phyloP scores from a whole-genome alignment of 306 rosid species.

The Rubus parviflorus region DNA sequence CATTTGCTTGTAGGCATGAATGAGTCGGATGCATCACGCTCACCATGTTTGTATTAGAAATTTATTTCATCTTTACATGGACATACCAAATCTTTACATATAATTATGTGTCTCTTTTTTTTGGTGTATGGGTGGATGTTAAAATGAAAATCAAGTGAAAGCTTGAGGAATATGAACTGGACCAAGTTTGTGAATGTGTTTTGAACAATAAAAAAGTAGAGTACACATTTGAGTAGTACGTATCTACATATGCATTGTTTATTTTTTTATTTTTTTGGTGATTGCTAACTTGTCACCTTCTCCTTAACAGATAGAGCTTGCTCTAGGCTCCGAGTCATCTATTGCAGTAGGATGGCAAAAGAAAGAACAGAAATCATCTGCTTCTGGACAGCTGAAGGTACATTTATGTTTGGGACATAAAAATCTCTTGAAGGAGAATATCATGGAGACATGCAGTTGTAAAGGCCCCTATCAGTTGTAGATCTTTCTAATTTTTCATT shows the following conservation, averaged over 20 bases:
- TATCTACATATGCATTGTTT: neutral
- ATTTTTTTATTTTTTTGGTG: neutral
- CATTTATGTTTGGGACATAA: conserved; percentile 20
- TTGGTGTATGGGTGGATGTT: neutral
- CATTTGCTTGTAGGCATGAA: conserved; percentile 4
- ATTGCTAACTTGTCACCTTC: conserved; percentile 5
- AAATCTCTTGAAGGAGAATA: neutral
- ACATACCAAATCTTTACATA: neutral
- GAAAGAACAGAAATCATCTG: conserved; percentile 71
- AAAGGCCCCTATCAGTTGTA: neutral
- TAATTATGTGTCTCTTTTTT: neutral
- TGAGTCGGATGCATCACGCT: neutral
- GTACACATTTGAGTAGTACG: neutral
- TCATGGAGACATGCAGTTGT: neutral
- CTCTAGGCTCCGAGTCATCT: conserved; percentile 76
- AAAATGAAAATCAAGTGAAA: neutral
- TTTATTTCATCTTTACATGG: conserved; percentile 12
- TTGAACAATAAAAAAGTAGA: neutral
- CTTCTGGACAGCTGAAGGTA: conserved; percentile 91
- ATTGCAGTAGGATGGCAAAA: conserved; percentile 87
- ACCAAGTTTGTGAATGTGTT: neutral
- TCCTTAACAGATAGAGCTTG: conserved; percentile 70
- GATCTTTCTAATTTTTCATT: neutral
- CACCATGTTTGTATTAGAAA: neutral
- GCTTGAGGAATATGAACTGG: neutral